Evolutionary conservation across 1,284 basidiomycete genomes (phyloP), one percentile per base, ranked within the genome.

Genomic region (Ustilago loliicola): DNA sequence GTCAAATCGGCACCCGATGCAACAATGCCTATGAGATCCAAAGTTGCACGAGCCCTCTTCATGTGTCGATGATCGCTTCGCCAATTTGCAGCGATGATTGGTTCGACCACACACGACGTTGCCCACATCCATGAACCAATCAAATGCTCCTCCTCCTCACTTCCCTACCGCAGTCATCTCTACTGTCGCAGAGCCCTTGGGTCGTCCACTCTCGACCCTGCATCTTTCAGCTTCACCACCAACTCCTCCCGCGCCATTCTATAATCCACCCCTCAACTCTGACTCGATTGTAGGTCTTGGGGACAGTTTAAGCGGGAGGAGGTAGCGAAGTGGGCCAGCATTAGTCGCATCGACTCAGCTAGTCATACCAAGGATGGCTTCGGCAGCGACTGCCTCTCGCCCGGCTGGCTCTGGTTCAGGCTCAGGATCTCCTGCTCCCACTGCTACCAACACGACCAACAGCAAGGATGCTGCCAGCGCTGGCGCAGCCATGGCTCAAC

Each of bases 361-460:
- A 15, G 36, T 38, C 36, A 38, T 38, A 38, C 54, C 42, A 21
- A 50, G 17, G 15, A 73, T 73, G 71, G 71, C 71, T 53, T 54
- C 71, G 6, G 54, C 66, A 23, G 71, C 66, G 11, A 68, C 66
- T 17, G 61, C 71, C 4, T 36, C 65, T 17, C 71, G 66, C 25
- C 71, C 59, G 51, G 57, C 71, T 57, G 65, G 61, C 42, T 47
- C 61, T 60, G 57, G 36, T 25, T 4, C 32, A 27, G 38, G 42
- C n/a, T 8, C 32, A 27, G 38, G 42, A 13, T 8, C 57, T 32
- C 50, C 27, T 21, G 48, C 65, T 38, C 32, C 45, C 36, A 51
- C 19, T 11, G 42, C 32, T 40, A 38, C 42, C 45, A 51, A 45
- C 19, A 8, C 38, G 2, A 29, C 27, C 48, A 9, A 23, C 27